Conservation (phyloP, 768 basidiomycete genomes). For the Agaricus blazei region DNA sequence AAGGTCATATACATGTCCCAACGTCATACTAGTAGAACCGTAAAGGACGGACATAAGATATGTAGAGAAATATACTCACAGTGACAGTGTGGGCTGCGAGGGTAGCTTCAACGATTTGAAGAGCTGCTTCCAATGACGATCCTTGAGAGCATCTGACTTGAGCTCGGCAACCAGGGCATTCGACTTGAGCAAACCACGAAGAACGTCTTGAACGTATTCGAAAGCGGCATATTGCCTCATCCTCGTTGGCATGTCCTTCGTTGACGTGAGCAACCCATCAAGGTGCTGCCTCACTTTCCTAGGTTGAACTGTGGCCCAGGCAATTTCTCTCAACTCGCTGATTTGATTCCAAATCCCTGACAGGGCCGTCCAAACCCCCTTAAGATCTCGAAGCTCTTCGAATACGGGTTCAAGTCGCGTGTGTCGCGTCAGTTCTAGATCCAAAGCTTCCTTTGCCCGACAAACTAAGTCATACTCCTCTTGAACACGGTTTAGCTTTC, state of each 20-base stretch:
- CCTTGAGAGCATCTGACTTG: slow-evolving; percentile 95
- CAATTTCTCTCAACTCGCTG: slow-evolving; percentile 77
- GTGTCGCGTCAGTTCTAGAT: slow-evolving; percentile 85
- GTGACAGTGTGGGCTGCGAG: slow-evolving; percentile 66
- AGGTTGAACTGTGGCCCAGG: slow-evolving; percentile 91
- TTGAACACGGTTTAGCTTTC: slow-evolving; percentile 80
- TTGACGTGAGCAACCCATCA: slow-evolving; percentile 86
- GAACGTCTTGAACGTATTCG: slow-evolving; percentile 92
- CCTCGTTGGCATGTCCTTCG: slow-evolving; percentile 97
- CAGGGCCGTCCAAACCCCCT: slow-evolving; percentile 98
- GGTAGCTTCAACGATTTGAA: slow-evolving; percentile 84
- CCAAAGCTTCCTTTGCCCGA: slow-evolving; percentile 94
- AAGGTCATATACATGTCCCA: slow-evolving; percentile 95
- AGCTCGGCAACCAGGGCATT: slow-evolving; percentile 89
- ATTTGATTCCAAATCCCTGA: slow-evolving; percentile 97
- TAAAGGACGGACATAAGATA: neutral
- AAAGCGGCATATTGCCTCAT: slow-evolving; percentile 99
- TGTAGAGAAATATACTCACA: slow-evolving; percentile 37
- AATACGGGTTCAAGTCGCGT: slow-evolving; percentile 91
- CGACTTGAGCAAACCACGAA: slow-evolving; percentile 82
- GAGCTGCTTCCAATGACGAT: slow-evolving; percentile 96
- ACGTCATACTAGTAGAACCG: slow-evolving; percentile 64
- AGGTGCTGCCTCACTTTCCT: slow-evolving; percentile 93
- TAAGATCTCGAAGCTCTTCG: slow-evolving; percentile 93
- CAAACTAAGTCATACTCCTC: slow-evolving; percentile 96